Evolutionary conservation across 805 yeast species (phyloP), one percentile per base, ranked within the genome.

Genomic region (Yarrowia sp.): DNA sequence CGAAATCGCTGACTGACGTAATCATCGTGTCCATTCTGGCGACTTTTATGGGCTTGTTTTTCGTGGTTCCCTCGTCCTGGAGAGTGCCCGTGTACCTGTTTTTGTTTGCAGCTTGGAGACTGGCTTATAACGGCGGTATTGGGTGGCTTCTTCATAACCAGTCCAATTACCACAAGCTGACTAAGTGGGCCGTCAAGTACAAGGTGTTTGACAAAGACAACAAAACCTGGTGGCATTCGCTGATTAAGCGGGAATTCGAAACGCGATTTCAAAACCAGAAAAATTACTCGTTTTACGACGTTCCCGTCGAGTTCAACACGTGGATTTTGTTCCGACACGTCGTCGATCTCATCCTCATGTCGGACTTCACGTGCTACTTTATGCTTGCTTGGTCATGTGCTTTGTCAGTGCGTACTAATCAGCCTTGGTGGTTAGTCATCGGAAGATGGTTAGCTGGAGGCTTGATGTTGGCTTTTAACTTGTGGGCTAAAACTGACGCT

Each of bases 401-500:
- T 15, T 31, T 45, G 6, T 69, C 71, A 14, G 70, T 74, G 1
- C 74, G 83, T 28, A 73, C 82, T 9, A 71, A 72, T 36, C 87
- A 85, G 70, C 68, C 78, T 1, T 67, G 76, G 42, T 75, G 79
- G 69, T 72, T 86, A 57, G 77, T 83, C 15, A 74, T 76, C 66
- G 74, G 83, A 38, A 80, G 92, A 71, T 77, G 89, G 72, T 64
- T 77, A 1, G 75, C 86, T 14, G 96, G 96, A n/a, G 69, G 80
- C 0, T 68, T 77, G 5, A 80, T 90, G 69, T 85, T 89, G 67
- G 66, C 88, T 17, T 88, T 90, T 78, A 90, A 90, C 72, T 78
- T 88, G 33, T 88, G 95, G 92, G 96, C 90, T 53, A 90, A 90
- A 74, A 77, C 89, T 28, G 92, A 90, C 74, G 96, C 96, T 38